Percentiles rank a stretch among this genome's conserved stretches.
phyloP scores from a whole-genome alignment of 345 rosid genomes.

The Boechera divaricarpa region DNA sequence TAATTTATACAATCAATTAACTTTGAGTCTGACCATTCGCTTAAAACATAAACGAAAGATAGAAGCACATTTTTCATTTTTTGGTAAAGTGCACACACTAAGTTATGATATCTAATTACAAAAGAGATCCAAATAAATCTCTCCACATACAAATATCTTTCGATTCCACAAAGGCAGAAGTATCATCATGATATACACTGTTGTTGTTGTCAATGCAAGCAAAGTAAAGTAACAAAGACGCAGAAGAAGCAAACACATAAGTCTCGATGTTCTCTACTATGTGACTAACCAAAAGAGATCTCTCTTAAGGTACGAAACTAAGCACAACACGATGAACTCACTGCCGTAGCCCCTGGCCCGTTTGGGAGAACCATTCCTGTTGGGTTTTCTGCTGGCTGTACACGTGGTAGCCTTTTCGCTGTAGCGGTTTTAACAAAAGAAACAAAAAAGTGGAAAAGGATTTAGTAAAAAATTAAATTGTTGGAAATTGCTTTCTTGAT shows the following conservation, averaged over 20 bases:
- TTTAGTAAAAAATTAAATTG: not conserved
- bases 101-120: constrained; percentile 36
- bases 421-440: constrained; percentile 25
- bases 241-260: constrained; percentile 26
- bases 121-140: constrained; percentile 20
- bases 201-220: constrained; percentile 40
- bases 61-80: not conserved
- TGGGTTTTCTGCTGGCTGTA: constrained; percentile 65
- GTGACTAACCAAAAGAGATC: constrained; percentile 29
- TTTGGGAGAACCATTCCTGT: constrained; percentile 58
- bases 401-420: constrained; percentile 69
- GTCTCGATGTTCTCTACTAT: constrained; percentile 34
- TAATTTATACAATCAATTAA: too few relatives aligned
- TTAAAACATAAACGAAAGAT: not conserved
- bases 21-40: not conserved
- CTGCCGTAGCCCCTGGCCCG: constrained; percentile 48
- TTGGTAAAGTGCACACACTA: not conserved
- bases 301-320: constrained; percentile 26
- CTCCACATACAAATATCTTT: constrained; percentile 31
- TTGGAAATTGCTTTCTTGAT: constrained; percentile 3
- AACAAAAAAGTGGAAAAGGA: not conserved
- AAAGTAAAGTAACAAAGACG: constrained; percentile 33
- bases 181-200: constrained; percentile 39
- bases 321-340: constrained; percentile 59
- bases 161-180: constrained; percentile 20